Evolutionary conservation across 345 rosid genomes (phyloP).

Genomic region (Crucihimalaya himalaica): DNA sequence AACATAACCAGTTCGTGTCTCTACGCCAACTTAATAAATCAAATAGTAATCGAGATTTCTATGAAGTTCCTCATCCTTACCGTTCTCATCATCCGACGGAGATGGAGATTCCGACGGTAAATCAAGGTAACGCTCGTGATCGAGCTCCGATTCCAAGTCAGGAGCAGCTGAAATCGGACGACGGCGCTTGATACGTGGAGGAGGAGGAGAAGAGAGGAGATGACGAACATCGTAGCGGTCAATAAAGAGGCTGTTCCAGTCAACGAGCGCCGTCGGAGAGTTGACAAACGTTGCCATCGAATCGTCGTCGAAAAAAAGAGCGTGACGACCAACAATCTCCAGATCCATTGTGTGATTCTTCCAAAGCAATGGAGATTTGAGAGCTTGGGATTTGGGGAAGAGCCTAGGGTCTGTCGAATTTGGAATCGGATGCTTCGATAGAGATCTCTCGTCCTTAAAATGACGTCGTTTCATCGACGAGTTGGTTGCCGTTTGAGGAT

Average conservation of each 20-base stretch:
- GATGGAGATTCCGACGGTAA: constrained; percentile 46
- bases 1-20: not conserved
- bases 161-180: constrained; percentile 40
- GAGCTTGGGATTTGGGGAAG: constrained; percentile 25
- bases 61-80: constrained; percentile 16
- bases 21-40: not conserved
- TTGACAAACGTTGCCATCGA: constrained; percentile 76
- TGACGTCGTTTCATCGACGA: not conserved
- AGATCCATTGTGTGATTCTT: constrained; percentile 57
- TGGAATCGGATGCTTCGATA: not conserved
- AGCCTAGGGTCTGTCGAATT: constrained; percentile 9
- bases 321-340: constrained; percentile 89
- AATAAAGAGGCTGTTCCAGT: constrained; percentile 85
- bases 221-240: constrained; percentile 99
- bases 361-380: not conserved
- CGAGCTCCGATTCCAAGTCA: constrained; percentile 62
- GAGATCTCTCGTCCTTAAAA: not conserved
- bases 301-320: constrained; percentile 93
- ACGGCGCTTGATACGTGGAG: constrained; percentile 65
- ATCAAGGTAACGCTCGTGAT: constrained; percentile 80
- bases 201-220: constrained; percentile 83
- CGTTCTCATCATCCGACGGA: constrained; percentile 52
- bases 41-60: not conserved
- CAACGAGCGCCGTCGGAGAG: constrained; percentile 80
- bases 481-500: constrained; percentile 1